A percentile compares a stretch with the other conserved stretches of the same genome.
These are phyloP conservation scores for Crepidotus variabilis DNA, from an alignment of 768 basidiomycete species.

Conservation along the genomic window DNA sequence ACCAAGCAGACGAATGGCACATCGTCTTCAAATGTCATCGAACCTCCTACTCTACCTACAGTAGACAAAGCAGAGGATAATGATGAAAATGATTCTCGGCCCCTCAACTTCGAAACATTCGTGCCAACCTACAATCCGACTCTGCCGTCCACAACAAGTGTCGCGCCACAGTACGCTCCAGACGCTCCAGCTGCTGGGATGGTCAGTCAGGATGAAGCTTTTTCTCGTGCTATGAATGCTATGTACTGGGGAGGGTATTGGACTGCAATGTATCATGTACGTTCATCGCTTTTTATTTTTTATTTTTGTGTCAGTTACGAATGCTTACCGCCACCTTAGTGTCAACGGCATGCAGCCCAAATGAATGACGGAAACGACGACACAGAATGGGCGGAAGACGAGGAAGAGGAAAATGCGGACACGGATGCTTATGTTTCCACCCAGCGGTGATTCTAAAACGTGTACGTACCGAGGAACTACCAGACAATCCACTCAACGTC, in stretches of 20 bases:
- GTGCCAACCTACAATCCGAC: constrained; percentile 68
- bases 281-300: constrained; percentile 24
- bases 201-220: constrained; percentile 71
- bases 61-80: constrained; percentile 11
- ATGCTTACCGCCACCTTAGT: constrained; percentile 18
- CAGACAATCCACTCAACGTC: too few species aligned
- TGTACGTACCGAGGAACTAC: neutral
- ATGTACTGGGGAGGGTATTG: constrained; percentile 90
- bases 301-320: neutral
- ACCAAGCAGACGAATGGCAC: constrained; percentile 17
- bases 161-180: constrained; percentile 20
- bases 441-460: constrained; percentile 28
- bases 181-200: constrained; percentile 30
- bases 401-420: constrained; percentile 13
- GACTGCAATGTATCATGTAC: constrained; percentile 81
- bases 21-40: neutral
- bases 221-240: constrained; percentile 67
- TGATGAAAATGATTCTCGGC: constrained; percentile 49
- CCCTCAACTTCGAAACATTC: constrained; percentile 67
- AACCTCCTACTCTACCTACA: neutral
- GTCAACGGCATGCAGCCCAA: constrained; percentile 24
- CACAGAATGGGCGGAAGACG: constrained; percentile 18
- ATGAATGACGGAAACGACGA: constrained; percentile 14
- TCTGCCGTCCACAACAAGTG: constrained; percentile 19
- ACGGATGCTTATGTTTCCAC: constrained; percentile 33